Base-by-base conservation (phyloP, 2,329 filamentous ascomycete species). In the Cadophora malorum region DNA sequence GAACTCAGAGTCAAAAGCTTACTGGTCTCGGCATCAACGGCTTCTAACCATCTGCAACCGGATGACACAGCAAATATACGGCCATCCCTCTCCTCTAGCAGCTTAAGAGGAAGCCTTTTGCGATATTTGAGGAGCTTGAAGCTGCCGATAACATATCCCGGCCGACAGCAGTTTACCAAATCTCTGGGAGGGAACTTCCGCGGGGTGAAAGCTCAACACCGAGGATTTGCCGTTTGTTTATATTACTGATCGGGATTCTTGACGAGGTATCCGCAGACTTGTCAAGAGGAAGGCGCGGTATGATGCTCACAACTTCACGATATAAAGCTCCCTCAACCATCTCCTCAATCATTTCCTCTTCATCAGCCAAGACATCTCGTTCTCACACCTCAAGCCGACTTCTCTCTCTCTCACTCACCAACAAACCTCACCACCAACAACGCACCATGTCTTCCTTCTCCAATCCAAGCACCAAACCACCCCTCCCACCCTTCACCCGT, bases 401-500 rank as follows among this genome's bases (percentile, higher is more conserved):
- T 9, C 53, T 56, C 31, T 56, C 28, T 2, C 53, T 38, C n/a
- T 23, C 28, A 35, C 53, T 56, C 5, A 33, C 14, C 14, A 33
- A 12, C 21, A 45, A 56, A 33, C 21, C 41, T 41, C 28, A 60
- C 45, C 33, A 53, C 35, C 41, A 53, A 12, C 2, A 7, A 47
- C 64, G 25, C 58, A 69, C 49, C 50, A 71, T 71, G 64, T 62
- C 73, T 5, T 45, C 41, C 59, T 47, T 67, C 4, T 50, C 65
- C 14, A 21, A 41, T 31, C 56, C 66, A 33, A 41, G 52, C 3
- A 64, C 47, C 4, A 74, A 68, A 58, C 82, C 82, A 2, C 86
- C 86, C 0, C 81, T 86, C 67, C 93, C 93, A 4, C 93, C 93
- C 0, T 96, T 94, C 78, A 95, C 88, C 4, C 82, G 86, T 28